Conservation (phyloP, 257 asterid species). For the Nemophila menziesii region DNA sequence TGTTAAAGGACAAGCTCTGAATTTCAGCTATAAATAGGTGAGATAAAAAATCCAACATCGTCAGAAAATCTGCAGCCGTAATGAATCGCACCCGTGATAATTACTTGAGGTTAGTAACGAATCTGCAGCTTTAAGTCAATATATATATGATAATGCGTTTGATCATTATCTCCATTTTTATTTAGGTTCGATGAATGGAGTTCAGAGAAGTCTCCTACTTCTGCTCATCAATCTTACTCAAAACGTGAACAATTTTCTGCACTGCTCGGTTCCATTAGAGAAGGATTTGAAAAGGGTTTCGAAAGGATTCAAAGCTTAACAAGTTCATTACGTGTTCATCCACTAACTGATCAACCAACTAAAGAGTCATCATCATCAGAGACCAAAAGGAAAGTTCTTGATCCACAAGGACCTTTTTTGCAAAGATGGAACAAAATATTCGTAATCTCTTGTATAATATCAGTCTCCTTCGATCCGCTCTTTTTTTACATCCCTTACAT, state of each 20-base stretch:
- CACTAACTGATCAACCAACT: slow-evolving; percentile 8
- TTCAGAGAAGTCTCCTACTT: slow-evolving; percentile 21
- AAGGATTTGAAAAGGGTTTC: slow-evolving; percentile 21
- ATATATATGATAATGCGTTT: neutral
- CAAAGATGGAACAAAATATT: slow-evolving; percentile 52
- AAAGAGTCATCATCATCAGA: slow-evolving; percentile 8
- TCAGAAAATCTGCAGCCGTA: slow-evolving; percentile 1
- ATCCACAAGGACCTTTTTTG: slow-evolving; percentile 46
- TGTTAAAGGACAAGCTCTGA: too few species aligned
- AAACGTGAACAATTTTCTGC: slow-evolving; percentile 11
- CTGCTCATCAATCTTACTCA: slow-evolving; percentile 1
- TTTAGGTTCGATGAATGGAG: slow-evolving; percentile 37
- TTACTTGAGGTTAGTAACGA: slow-evolving; percentile 22
- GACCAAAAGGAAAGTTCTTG: slow-evolving; percentile 22
- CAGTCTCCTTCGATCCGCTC: slow-evolving; percentile 45
- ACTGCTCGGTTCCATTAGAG: slow-evolving; percentile 15
- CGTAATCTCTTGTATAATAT: slow-evolving; percentile 32
- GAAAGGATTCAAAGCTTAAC: slow-evolving; percentile 21
- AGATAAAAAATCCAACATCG: neutral
- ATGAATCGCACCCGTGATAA: slow-evolving; percentile 21
- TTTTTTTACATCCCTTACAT: slow-evolving; percentile 61
- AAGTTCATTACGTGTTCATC: slow-evolving; percentile 9
- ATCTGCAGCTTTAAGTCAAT: neutral
- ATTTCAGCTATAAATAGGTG: neutral
- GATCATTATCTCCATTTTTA: neutral